phyloP scores from a whole-genome alignment of 2,329 filamentous ascomycete species.

The Magnaporthales sp. region DNA sequence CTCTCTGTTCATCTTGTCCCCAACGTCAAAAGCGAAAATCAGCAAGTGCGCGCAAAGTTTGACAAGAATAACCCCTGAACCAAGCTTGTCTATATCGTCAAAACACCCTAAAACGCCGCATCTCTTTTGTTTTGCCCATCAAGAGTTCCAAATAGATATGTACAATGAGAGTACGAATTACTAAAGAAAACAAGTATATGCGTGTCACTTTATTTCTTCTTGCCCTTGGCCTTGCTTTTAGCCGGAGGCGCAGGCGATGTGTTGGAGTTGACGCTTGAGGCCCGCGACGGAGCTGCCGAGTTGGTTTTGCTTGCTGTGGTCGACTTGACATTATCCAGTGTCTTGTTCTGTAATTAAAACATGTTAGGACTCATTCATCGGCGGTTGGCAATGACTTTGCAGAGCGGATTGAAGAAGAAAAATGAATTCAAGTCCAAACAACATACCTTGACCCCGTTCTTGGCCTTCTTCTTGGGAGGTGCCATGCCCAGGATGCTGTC shows the following conservation, averaged over 20 bases:
- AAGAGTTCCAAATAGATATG: neutral
- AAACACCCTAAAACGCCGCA: neutral
- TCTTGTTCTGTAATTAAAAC: conserved; percentile 64
- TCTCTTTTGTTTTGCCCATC: neutral
- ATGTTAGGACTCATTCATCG: neutral
- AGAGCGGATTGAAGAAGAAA: too few species aligned
- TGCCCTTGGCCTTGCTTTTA: conserved; percentile 37
- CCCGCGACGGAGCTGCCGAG: conserved; percentile 71
- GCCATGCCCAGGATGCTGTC: conserved; percentile 70
- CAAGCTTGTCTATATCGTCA: neutral
- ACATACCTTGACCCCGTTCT: conserved; percentile 79
- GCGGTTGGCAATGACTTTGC: neutral
- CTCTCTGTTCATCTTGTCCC: neutral
- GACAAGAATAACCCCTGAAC: neutral
- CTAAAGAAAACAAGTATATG: too few species aligned
- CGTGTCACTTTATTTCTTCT: conserved; percentile 36
- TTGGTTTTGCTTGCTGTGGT: conserved; percentile 60
- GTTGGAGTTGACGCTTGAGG: conserved; percentile 78
- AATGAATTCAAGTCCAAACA: too few species aligned
- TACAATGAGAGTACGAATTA: neutral
- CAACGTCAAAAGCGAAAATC: neutral
- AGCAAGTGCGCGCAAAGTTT: neutral
- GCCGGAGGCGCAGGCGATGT: conserved; percentile 37
- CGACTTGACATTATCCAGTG: conserved; percentile 79
- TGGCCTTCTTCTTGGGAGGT: conserved; percentile 91